A percentile compares a stretch with the other conserved stretches of the same genome.
Conservation (phyloP, 768 basidiomycete genomes). For the Gloeopeniophorella convolvens region DNA sequence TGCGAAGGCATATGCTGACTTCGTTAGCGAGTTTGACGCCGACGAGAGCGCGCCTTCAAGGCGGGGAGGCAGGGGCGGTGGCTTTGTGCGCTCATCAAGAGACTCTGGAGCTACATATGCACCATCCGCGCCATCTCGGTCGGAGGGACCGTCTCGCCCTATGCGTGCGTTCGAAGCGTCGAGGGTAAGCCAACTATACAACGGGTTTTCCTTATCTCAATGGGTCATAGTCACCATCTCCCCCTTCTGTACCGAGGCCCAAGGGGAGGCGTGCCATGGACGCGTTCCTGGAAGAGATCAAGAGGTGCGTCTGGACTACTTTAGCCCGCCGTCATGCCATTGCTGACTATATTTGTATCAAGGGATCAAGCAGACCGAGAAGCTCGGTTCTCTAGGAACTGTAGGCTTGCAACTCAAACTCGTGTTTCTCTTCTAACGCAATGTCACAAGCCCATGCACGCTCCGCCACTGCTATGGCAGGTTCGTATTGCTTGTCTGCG, state of each 20-base stretch:
- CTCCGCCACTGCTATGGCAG: slow-evolving; percentile 88
- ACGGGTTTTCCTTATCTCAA: neutral
- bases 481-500: slow-evolving; percentile 34
- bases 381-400: slow-evolving; percentile 67
- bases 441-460: slow-evolving; percentile 45
- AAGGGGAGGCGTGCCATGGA: slow-evolving; percentile 98
- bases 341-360: neutral
- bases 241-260: slow-evolving; percentile 52
- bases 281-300: slow-evolving; percentile 92
- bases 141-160: slow-evolving; percentile 28
- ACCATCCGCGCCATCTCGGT: slow-evolving; percentile 26
- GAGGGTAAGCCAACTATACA: slow-evolving; percentile 24
- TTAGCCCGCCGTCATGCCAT: neutral
- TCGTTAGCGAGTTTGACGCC: slow-evolving; percentile 77
- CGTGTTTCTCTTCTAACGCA: neutral
- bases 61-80: slow-evolving; percentile 40
- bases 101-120: slow-evolving; percentile 47
- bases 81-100: slow-evolving; percentile 52
- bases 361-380: slow-evolving; percentile 94
- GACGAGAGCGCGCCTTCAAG: slow-evolving; percentile 41
- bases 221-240: slow-evolving; percentile 47
- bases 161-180: slow-evolving; percentile 30
- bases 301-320: slow-evolving; percentile 47
- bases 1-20: slow-evolving; percentile 76
- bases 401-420: slow-evolving; percentile 30